Percentiles rank a stretch among this genome's conserved stretches.
Evolutionary conservation across 2,329 filamentous ascomycete species (phyloP).

Genomic region (Hirsutella minnesotensis): DNA sequence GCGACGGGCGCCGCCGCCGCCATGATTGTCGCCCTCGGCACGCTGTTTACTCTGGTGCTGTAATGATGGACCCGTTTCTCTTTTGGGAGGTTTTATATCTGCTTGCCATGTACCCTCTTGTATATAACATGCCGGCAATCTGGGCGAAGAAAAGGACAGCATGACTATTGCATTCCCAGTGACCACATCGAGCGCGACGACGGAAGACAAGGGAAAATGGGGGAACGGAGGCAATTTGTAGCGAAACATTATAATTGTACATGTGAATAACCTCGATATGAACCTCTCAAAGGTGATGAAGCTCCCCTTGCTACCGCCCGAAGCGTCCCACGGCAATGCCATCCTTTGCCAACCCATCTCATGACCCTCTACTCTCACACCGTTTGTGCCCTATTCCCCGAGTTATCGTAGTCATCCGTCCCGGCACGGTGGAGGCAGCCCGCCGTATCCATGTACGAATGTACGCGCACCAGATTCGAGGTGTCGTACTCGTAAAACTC

Average conservation of each 20-base stretch:
- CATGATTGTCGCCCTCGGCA: not conserved
- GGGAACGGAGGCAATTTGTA: no score
- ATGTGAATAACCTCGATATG: no score
- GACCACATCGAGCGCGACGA: no score
- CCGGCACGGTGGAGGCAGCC: not conserved
- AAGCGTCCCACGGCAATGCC: no score
- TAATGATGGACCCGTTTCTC: no score
- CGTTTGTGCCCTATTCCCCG: not conserved
- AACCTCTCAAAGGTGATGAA: no score
- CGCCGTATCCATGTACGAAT: constrained; percentile 7
- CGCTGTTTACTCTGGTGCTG: no score
- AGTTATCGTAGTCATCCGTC: not conserved
- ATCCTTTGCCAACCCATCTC: no score
- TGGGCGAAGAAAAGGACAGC: not conserved
- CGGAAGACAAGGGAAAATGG: no score
- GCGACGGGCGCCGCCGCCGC: not conserved
- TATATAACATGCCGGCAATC: not conserved
- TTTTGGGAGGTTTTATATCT: not conserved
- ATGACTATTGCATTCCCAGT: no score
- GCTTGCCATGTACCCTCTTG: not conserved
- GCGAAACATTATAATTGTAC: no score
- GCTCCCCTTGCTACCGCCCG: no score
- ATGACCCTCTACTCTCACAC: not conserved
- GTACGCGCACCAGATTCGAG: constrained; percentile 3
- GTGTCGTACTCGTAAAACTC: constrained; percentile 13